Conservation (phyloP, 2,329 filamentous ascomycete species). For the Aspergillus texensis region DNA sequence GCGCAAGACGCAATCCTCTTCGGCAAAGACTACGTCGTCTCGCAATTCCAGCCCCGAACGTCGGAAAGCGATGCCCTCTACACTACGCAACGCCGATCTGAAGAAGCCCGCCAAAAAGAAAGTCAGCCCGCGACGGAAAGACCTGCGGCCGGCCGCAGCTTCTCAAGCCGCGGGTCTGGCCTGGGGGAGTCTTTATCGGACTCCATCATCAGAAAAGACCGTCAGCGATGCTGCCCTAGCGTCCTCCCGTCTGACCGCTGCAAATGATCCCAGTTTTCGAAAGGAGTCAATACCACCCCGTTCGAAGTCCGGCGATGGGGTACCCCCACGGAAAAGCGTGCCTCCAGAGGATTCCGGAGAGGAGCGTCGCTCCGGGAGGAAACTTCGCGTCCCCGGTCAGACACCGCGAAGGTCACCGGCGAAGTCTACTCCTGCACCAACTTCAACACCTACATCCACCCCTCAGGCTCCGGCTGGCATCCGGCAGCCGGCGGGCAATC, state of each 20-base stretch:
- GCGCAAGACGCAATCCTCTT: slow-evolving; percentile 33
- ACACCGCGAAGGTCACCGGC: slow-evolving; percentile 13
- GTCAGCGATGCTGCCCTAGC: slow-evolving; percentile 31
- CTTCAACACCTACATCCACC: slow-evolving; percentile 10
- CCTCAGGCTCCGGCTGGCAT: slow-evolving; percentile 8
- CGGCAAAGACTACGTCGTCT: slow-evolving; percentile 46
- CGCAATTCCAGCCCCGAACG: slow-evolving; percentile 66
- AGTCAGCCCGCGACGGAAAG: slow-evolving; percentile 37
- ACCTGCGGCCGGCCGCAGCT: slow-evolving; percentile 58
- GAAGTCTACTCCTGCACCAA: slow-evolving; percentile 15
- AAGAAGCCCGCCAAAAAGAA: slow-evolving; percentile 52
- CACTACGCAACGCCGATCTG: slow-evolving; percentile 52
- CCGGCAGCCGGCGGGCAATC: slow-evolving; percentile 10
- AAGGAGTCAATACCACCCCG: slow-evolving; percentile 26
- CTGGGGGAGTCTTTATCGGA: slow-evolving; percentile 51
- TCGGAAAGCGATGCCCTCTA: slow-evolving; percentile 60
- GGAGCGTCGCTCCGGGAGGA: slow-evolving; percentile 14
- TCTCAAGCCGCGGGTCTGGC: slow-evolving; percentile 66
- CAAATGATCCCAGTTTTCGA: slow-evolving; percentile 29
- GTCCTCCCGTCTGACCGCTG: slow-evolving; percentile 32
- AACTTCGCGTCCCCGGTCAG: slow-evolving; percentile 10
- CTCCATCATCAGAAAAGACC: slow-evolving; percentile 29
- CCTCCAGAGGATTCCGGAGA: slow-evolving; percentile 10
- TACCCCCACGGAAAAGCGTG: slow-evolving; percentile 12
- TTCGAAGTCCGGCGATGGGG: slow-evolving; percentile 28